Base-by-base conservation (phyloP, 164 flowering plant genomes). In the Berberis thunbergii region DNA sequence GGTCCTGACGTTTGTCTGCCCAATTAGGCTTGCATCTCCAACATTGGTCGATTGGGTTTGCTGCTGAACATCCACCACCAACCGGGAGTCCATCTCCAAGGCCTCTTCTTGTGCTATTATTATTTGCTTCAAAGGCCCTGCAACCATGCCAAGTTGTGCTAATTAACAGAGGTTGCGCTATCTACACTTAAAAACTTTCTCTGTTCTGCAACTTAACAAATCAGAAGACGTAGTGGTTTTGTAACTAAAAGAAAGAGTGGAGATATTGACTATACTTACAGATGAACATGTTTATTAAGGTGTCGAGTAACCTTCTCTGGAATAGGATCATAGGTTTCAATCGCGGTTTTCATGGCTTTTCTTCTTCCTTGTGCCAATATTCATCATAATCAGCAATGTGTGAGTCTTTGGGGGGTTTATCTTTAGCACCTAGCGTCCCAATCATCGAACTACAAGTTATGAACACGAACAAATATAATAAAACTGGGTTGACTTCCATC, bases 41-140 rank as follows among this genome's bases (percentile, higher is more conserved):
- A 76, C 93, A 89, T 0, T 75, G 42, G 69, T 89, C 96, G 38
- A 89, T 89, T 0, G 96, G 96, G 76, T 89, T 89, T 1, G 83
- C 79, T 1, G 89, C 93, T 65, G 3, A 2, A 78, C 93, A 89
- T 13, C 69, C 69, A 1, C 77, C 76, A 0, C 39, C 49, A 67
- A 76, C 26, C 10, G 43, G 57, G 43, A 61, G 40, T 53, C 83
- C 57, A 55, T 43, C 26, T 26, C 26, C 26, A 26, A 26, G 26
- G 26, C 26, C 26, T 26, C 26, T 49, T 63, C 95, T 77, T 57
- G 87, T 81, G 39, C 84, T 83, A 66, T 68, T 60, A 55, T 81
- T 80, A 8, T 1, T 66, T 1, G 54, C 62, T 26, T n/a, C 8
- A 45, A 59, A 38, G 4, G 66, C 69, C 42, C 73, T 70, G 69